phyloP scores from a whole-genome alignment of 2,329 filamentous ascomycete genomes.

The Botryotinia calthae region DNA sequence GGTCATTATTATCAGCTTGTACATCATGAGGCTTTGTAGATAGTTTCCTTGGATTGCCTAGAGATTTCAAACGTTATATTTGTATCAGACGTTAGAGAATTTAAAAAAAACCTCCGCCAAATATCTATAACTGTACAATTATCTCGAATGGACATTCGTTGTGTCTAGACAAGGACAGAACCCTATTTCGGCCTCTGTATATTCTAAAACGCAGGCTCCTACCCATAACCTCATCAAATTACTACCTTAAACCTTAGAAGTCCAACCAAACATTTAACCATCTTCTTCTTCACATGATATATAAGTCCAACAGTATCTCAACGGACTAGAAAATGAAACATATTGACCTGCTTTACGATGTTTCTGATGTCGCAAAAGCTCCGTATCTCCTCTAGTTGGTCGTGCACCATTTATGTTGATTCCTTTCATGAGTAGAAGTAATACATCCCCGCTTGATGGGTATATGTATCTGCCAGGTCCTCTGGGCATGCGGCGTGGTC shows the following conservation, averaged over 20 bases:
- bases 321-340: conserved; percentile 1
- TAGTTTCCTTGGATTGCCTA: no score
- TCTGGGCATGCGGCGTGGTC: background rate
- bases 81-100: no score
- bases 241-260: background rate
- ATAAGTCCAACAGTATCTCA: conserved; percentile 1
- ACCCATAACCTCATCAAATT: background rate
- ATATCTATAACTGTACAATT: background rate
- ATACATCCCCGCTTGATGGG: background rate
- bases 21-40: no score
- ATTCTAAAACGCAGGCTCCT: background rate
- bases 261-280: background rate
- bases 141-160: no score
- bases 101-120: no score
- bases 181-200: no score
- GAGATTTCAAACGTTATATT: no score
- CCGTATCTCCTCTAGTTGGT: background rate
- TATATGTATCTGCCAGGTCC: background rate
- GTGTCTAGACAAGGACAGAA: background rate
- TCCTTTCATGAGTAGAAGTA: background rate
- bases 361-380: background rate
- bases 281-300: background rate
- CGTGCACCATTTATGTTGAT: background rate
- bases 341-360: background rate
- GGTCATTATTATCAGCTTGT: no score